Conservation (phyloP, 2,329 filamentous ascomycete species). For the Plectosphaerella sp. region DNA sequence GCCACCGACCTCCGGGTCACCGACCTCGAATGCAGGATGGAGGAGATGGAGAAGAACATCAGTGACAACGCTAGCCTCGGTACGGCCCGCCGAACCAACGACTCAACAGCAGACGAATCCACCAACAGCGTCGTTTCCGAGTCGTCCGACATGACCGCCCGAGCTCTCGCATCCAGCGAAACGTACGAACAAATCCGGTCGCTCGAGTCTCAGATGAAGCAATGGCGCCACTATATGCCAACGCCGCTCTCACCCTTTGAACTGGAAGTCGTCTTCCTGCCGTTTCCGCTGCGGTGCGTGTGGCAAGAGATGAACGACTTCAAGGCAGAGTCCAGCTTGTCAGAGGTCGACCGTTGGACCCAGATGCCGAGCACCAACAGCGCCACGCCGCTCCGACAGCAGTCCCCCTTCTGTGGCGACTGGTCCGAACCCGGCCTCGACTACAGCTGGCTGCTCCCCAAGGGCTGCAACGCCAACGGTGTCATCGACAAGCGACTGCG, state of each 20-base stretch:
- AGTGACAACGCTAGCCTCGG: conserved; percentile 38
- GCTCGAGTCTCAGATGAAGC: conserved; percentile 44
- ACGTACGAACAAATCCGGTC: conserved; percentile 45
- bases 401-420: conserved; percentile 42
- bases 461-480: conserved; percentile 60
- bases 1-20: conserved; percentile 61
- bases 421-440: conserved; percentile 41
- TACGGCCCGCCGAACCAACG: conserved; percentile 29
- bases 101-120: conserved; percentile 35
- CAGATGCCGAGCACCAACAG: conserved; percentile 46
- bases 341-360: conserved; percentile 47
- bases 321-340: conserved; percentile 24
- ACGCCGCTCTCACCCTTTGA: conserved; percentile 63
- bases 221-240: conserved; percentile 59
- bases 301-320: conserved; percentile 50
- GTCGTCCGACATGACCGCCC: conserved; percentile 35
- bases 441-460: conserved; percentile 62
- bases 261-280: conserved; percentile 71
- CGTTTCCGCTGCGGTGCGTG: conserved; percentile 57
- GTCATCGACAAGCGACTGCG: conserved; percentile 66
- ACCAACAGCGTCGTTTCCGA: conserved; percentile 42
- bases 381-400: conserved; percentile 37
- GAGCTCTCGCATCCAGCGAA: conserved; percentile 36
- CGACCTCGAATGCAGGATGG: conserved; percentile 62
- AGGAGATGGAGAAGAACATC: conserved; percentile 53